Evolutionary conservation across 2,329 filamentous ascomycete genomes (phyloP), one percentile per base, ranked within the genome.

Genomic region (Ambrosiella xylebori): DNA sequence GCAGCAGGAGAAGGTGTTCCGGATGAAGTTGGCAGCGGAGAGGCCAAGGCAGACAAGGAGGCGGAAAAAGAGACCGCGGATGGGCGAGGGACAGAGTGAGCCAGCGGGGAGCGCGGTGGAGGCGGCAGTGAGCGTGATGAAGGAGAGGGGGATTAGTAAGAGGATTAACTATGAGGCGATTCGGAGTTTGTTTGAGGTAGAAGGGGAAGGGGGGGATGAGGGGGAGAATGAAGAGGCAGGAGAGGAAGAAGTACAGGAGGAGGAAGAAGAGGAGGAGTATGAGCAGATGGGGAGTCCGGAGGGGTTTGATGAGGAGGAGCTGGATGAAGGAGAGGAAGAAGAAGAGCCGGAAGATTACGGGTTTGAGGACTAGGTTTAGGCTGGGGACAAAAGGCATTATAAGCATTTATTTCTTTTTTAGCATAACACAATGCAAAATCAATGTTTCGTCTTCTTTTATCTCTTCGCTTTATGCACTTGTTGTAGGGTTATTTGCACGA

Each of bases 1-100:
- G 54, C 85, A 94, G 66, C 89, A 96, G 66, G 82, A 86, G 61
- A 95, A 93, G 69, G 76, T 85, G 6, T 84, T 94, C 59, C 80
- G 85, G 44, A 79, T 82, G 60, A 87, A 89, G 68, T 72, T 80
- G 61, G 79, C 78, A 60, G 76, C 75, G 8, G 76, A 71, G 64
- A 73, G 69, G 63, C 77, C 74, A 58, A 86, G 76, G 70, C 77
- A 75, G 58, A 76, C 71, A n/a, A 74, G 80, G 27, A 77, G 77
- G 57, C 73, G 77, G 35, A 72, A 74, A 61, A 77, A 77, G 70
- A 68, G 71, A 63, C 77, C 80, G 1, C 70, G 79, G 15, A 82
- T 82, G 64, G 80, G 80, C 27, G 82, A 84, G 64, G 80, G 81
- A 8, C 79, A 84, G 65, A 76, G 77, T 13, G 80, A 77, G 27